phyloP scores from a whole-genome alignment of 495 filamentous ascomycete genomes.

The Venustampulla echinocandica region DNA sequence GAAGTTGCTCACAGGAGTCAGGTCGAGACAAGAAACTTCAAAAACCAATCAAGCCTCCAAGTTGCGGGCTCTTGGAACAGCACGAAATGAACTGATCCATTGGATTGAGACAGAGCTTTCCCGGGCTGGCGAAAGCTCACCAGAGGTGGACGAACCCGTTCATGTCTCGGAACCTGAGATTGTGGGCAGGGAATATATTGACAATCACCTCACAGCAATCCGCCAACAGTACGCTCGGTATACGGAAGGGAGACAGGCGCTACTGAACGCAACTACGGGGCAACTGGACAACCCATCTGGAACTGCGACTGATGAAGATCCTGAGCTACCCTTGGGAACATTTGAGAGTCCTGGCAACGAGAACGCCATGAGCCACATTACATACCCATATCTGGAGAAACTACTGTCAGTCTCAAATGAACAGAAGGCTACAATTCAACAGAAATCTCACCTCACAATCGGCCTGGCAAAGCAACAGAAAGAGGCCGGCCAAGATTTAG shows the following conservation, averaged over 20 bases:
- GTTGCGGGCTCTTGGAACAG: conserved; percentile 35
- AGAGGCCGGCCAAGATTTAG: conserved; percentile 45
- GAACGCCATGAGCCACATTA: conserved; percentile 8
- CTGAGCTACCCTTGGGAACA: not conserved
- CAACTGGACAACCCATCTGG: not conserved
- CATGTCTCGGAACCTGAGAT: conserved; percentile 10
- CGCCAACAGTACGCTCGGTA: conserved; percentile 39
- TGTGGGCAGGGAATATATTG: conserved; percentile 28
- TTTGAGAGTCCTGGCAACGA: not conserved
- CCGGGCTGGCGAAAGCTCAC: conserved; percentile 34
- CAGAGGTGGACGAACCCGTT: conserved; percentile 24
- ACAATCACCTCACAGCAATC: conserved; percentile 8
- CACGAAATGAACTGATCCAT: conserved; percentile 55
- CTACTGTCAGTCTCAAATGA: conserved; percentile 48
- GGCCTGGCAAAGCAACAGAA: conserved; percentile 50
- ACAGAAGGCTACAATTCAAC: conserved; percentile 54
- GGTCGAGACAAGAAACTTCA: conserved; percentile 22
- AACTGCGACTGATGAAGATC: not conserved
- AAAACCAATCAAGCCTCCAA: conserved; percentile 18
- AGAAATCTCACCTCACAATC: conserved; percentile 53
- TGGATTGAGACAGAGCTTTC: conserved; percentile 65
- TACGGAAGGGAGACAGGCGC: conserved; percentile 33
- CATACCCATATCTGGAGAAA: conserved; percentile 41
- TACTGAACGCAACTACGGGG: conserved; percentile 24
- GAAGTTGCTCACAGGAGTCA: conserved; percentile 49